phyloP scores from a whole-genome alignment of 805 yeast genomes.

The Ogataea minuta region DNA sequence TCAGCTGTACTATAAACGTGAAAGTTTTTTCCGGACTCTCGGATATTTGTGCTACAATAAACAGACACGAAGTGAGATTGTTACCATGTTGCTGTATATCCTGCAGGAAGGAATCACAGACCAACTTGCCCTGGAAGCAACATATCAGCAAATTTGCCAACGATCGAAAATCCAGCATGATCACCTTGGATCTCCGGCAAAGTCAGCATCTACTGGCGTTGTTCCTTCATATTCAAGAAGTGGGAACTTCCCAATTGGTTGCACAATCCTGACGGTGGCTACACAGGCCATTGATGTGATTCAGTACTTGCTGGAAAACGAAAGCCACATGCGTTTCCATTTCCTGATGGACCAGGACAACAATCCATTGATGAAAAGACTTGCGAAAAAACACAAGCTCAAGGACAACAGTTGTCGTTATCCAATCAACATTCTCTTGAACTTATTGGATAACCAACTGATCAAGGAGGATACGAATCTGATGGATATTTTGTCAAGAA shows the following conservation, averaged over 20 bases:
- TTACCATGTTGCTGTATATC: slow-evolving; percentile 64
- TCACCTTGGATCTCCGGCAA: slow-evolving; percentile 6
- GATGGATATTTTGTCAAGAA: slow-evolving; percentile 73
- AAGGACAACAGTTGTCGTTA: slow-evolving; percentile 50
- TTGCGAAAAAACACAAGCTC: slow-evolving; percentile 35
- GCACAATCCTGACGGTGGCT: slow-evolving; percentile 69
- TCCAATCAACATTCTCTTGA: slow-evolving; percentile 70
- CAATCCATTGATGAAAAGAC: slow-evolving; percentile 39
- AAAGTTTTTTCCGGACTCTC: slow-evolving; percentile 61
- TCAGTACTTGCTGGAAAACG: slow-evolving; percentile 65
- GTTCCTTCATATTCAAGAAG: slow-evolving; percentile 12
- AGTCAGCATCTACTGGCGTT: slow-evolving; percentile 3
- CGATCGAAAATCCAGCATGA: slow-evolving; percentile 37
- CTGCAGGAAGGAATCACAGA: slow-evolving; percentile 73
- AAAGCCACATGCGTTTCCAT: slow-evolving; percentile 65
- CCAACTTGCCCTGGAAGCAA: slow-evolving; percentile 57
- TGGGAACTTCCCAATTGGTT: slow-evolving; percentile 50
- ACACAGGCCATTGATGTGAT: slow-evolving; percentile 75
- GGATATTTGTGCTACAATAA: slow-evolving; percentile 69
- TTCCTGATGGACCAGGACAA: slow-evolving; percentile 77
- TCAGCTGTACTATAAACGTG: slow-evolving; percentile 60
- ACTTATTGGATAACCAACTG: slow-evolving; percentile 58
- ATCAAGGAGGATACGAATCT: slow-evolving; percentile 70
- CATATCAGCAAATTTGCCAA: slow-evolving; percentile 54
- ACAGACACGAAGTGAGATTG: slow-evolving; percentile 73